Evolutionary conservation across 139 green algal genomes (phyloP).

Genomic region (Volvox africanus): DNA sequence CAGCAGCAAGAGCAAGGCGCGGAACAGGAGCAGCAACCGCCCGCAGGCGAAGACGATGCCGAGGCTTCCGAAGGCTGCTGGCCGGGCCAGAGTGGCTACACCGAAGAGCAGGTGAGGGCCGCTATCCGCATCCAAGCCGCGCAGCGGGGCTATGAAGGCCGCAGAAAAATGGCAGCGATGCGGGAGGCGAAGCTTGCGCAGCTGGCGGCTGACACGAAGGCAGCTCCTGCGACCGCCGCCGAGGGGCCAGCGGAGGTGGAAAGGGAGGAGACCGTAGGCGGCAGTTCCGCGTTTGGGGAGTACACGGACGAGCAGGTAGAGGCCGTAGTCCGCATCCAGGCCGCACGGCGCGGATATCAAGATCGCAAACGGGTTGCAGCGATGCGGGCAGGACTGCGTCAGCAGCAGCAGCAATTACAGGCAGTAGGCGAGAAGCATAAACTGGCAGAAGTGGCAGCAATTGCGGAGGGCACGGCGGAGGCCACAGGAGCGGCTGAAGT

Average conservation of each 20-base stretch:
- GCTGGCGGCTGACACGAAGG: not conserved
- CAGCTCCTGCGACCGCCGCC: not conserved
- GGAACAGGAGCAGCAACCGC: not conserved
- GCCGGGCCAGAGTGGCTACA: not conserved
- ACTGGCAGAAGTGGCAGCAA: not conserved
- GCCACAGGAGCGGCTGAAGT: not conserved
- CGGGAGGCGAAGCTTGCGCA: not conserved
- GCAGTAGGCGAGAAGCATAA: not conserved
- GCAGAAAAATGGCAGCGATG: constrained; percentile 1
- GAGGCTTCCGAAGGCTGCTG: not conserved
- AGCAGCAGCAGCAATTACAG: not conserved
- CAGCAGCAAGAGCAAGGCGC: not conserved
- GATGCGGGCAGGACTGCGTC: not conserved
- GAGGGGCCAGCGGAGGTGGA: not conserved
- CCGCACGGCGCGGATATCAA: not conserved
- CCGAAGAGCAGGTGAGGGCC: constrained; percentile 8
- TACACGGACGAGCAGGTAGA: constrained; percentile 15
- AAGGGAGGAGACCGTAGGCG: not conserved
- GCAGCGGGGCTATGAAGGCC: not conserved
- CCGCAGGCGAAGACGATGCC: not conserved
- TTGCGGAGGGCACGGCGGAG: not conserved
- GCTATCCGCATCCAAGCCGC: not conserved
- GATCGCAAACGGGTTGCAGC: not conserved
- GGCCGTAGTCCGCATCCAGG: not conserved
- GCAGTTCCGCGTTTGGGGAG: not conserved